Base-by-base conservation (phyloP, 805 yeast genomes). In the Kazachstania taianensis region DNA sequence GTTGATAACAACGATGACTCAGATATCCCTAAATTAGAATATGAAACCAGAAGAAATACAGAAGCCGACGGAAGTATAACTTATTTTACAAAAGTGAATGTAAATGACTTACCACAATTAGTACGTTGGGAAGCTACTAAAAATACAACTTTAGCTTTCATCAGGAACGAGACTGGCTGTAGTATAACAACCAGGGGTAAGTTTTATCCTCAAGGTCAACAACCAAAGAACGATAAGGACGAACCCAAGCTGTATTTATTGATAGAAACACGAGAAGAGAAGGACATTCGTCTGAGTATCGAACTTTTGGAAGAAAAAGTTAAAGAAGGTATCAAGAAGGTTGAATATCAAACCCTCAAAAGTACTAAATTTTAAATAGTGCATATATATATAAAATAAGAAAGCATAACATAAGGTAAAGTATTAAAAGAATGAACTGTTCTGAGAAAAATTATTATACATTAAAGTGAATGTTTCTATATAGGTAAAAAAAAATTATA, bases 141-240 rank as follows among this genome's bases (percentile, higher is more conserved):
- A 46, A 70, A 79, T 24, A 78, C 78, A 1, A 77, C 74, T 30
- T 61, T 80, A 27, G 55, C 72, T 1, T 72, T 72, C 47, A 69
- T 86, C 31, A 75, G 74, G 30, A 94, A 85, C 34, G 63, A 74
- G 32, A 78, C 92, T 0, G 71, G 78, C 1, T 74, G 85, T 3
- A 75, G 94, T 5, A 73, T 87, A 30, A 86, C 96, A 1, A 74
- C 76, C 36, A 82, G 77, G 50, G 98, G 98, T 12, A 73, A 71
- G 42, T 86, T 63, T 50, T 79, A 81, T 38, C 78, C 85, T 0
- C 65, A 72, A 13, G 80, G 82, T 0, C 61, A 71, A 31, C 61
- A 54, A 9, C 78, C 81, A 3, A 63, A 66, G 4, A 63, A 66
- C 13, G 71, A 66, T 0, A 64, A 57, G 3, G 79, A 75, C 12